phyloP scores from a whole-genome alignment of 352 stramenopile species.

The Globisporangium abappressorium region DNA sequence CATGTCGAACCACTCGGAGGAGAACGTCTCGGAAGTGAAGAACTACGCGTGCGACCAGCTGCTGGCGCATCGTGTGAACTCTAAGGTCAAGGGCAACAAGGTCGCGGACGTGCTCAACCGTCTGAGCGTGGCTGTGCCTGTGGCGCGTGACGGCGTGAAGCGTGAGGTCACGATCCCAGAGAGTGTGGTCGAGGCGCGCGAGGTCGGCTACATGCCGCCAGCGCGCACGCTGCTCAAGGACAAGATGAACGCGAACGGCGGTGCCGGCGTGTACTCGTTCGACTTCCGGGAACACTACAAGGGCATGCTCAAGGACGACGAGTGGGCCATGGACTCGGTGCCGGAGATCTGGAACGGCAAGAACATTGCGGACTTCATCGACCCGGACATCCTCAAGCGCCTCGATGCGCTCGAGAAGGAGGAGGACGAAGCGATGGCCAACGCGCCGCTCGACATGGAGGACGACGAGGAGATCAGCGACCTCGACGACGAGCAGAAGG shows the following conservation, averaged over 20 bases:
- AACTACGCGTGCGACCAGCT: conserved; percentile 96
- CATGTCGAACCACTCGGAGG: conserved; percentile 98
- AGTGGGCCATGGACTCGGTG: conserved; percentile 97
- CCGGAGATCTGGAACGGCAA: conserved; percentile 99
- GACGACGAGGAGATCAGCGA: conserved; percentile 86
- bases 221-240: conserved; percentile 76
- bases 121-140: conserved; percentile 94
- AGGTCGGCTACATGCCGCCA: conserved; percentile 35
- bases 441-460: conserved; percentile 88
- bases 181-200: conserved; percentile 85
- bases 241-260: conserved; percentile 94
- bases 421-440: conserved; percentile 94
- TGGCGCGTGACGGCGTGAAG: conserved; percentile 89
- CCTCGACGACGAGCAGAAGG: conserved; percentile 96
- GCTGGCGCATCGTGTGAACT: conserved; percentile 92
- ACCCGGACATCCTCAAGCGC: conserved; percentile 97
- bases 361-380: conserved; percentile 99
- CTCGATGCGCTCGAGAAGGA: conserved; percentile 95
- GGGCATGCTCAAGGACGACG: conserved; percentile 92
- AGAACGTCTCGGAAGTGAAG: conserved; percentile 95
- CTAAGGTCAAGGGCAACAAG: conserved; percentile 95
- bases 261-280: conserved; percentile 96
- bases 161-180: conserved; percentile 93
- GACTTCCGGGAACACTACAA: conserved; percentile 98
- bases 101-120: conserved; percentile 95